phyloP scores from a whole-genome alignment of 164 flowering plant species.

The Vitis rupestris region DNA sequence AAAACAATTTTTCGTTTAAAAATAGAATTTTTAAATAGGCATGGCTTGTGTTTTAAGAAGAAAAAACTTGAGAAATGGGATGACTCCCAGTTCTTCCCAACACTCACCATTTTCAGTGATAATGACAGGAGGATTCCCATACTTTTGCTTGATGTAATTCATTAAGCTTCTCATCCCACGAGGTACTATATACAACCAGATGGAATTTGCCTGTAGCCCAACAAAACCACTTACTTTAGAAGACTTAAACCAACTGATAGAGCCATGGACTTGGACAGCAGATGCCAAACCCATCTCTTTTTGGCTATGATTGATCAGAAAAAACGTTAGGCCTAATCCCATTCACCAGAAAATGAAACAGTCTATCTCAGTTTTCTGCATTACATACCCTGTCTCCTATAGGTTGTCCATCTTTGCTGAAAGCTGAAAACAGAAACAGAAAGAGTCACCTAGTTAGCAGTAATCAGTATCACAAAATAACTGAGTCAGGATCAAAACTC shows the following conservation, averaged over 20 bases:
- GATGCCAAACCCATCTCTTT: too few relatives aligned
- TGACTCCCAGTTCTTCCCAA: too few relatives aligned
- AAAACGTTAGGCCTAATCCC: too few relatives aligned
- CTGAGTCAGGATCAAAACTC: constrained; percentile 24
- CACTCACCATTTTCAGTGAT: constrained; percentile 87
- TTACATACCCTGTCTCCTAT: constrained; percentile 68
- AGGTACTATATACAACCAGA: constrained; percentile 94
- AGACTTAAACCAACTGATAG: too few relatives aligned
- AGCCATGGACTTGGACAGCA: too few relatives aligned
- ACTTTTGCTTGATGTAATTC: constrained; percentile 80
- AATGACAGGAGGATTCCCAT: constrained; percentile 75
- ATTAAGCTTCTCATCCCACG: constrained; percentile 74
- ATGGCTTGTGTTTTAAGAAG: too few relatives aligned
- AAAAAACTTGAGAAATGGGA: neutral
- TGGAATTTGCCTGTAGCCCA: constrained; percentile 68
- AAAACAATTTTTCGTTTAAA: neutral
- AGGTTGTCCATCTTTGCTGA: constrained; percentile 32
- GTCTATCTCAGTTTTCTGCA: neutral
- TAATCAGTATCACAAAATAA: neutral
- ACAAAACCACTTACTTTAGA: neutral
- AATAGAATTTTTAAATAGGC: too few relatives aligned
- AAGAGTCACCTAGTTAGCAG: neutral
- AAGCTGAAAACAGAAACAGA: constrained; percentile 47
- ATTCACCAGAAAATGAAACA: too few relatives aligned
- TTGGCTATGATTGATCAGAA: too few relatives aligned